Conservation (phyloP, 2,329 filamentous ascomycete genomes). For the Diplodia sapinea region DNA sequence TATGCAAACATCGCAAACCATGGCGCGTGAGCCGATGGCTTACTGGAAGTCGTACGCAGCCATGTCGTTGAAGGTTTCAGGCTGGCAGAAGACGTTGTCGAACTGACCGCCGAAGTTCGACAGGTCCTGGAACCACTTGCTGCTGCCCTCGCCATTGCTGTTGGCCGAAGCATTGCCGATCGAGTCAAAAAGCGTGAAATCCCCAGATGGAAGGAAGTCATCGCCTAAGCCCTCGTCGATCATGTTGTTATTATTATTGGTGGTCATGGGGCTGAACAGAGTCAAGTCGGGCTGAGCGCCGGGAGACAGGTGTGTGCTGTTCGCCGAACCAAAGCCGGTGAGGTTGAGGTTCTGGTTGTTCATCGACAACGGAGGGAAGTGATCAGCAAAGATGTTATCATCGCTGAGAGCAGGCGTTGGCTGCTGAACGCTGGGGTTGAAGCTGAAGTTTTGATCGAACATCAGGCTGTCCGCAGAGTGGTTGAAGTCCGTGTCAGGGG, state of each 20-base stretch:
- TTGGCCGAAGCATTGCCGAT: slow-evolving; percentile 30
- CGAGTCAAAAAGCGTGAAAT: slow-evolving; percentile 67
- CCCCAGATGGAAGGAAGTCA: slow-evolving; percentile 50
- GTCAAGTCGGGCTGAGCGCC: slow-evolving; percentile 71
- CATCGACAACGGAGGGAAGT: slow-evolving; percentile 29
- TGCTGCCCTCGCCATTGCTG: slow-evolving; percentile 38
- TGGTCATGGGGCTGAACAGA: slow-evolving; percentile 66
- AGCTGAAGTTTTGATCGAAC: slow-evolving; percentile 64
- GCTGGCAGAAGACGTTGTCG: slow-evolving; percentile 36
- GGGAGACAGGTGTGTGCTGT: slow-evolving; percentile 67
- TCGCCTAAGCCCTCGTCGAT: slow-evolving; percentile 67
- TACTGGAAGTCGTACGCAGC: slow-evolving; percentile 28
- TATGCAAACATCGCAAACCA: background rate
- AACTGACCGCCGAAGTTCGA: slow-evolving; percentile 47
- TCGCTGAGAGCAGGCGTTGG: slow-evolving; percentile 54
- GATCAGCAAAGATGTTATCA: slow-evolving; percentile 46
- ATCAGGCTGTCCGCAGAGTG: slow-evolving; percentile 64
- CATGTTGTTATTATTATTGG: slow-evolving; percentile 58
- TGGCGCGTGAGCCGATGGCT: background rate
- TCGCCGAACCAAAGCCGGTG: slow-evolving; percentile 19
- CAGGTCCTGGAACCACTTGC: slow-evolving; percentile 49
- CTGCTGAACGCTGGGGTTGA: slow-evolving; percentile 62
- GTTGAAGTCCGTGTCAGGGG: slow-evolving; percentile 58
- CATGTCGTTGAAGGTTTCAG: slow-evolving; percentile 19
- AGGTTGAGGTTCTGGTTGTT: slow-evolving; percentile 18